Base-by-base conservation (phyloP, 495 filamentous ascomycete genomes). In the Pseudomonodictys pantanalensis region DNA sequence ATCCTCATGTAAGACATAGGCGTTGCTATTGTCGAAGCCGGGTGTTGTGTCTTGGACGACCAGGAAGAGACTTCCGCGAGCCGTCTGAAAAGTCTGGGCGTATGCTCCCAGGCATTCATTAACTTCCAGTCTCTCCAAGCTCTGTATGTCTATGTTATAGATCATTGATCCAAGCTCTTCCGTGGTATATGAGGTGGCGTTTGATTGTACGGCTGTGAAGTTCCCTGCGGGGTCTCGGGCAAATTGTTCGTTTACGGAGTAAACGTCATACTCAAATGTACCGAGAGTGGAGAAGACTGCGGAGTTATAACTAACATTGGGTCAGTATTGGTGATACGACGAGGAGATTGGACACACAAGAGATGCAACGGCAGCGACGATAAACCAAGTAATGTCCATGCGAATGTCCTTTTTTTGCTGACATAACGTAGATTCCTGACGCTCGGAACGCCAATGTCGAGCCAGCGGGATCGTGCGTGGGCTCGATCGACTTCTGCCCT, bases 211-310 rank as follows among this genome's bases (percentile, higher is more conserved):
- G n/a, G n/a, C n/a, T n/a, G n/a, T n/a, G n/a, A n/a, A n/a, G n/a
- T n/a, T n/a, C n/a, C n/a, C n/a, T n/a, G n/a, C n/a, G n/a, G n/a
- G n/a, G n/a, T n/a, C n/a, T 52, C 25, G 29, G 18, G 26, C 32
- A 3, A 15, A 12, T 9, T 15, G 58, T 28, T 70, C 62, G 10
- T 69, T 65, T 11, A 71, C 77, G 24, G 68, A 62, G 7, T 68
- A 71, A n/a, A 76, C 32, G 33, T 69, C 58, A 52, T 78, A 81
- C 24, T 75, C 68, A 24, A 76, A 72, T 11, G 72, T 68, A 43
- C 64, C 64, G 24, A 75, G 46, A 33, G 60, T 64, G 23, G 68
- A 59, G 39, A 68, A 59, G 5, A 76, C 44, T 29, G 62, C 62
- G 4, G 65, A 69, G 42, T 72, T 73, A 47, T 69, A 71, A 17